Evolutionary conservation across 345 rosid genomes (phyloP).

Genomic region (Salix koriyanagi): DNA sequence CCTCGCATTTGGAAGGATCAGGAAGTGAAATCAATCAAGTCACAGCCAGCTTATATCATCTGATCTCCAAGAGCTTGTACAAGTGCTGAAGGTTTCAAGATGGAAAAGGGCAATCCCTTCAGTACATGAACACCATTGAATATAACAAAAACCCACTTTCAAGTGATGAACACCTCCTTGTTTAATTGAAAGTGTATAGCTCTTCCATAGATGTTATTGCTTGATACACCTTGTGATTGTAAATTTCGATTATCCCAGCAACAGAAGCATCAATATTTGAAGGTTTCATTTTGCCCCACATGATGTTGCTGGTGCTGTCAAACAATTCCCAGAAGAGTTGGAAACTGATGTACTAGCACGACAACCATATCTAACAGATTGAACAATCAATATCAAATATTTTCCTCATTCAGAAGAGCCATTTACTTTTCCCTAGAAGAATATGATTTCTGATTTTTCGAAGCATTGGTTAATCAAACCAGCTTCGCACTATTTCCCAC

Average conservation of each 20-base stretch:
- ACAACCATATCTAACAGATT: too few relatives aligned
- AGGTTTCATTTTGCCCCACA: too few relatives aligned
- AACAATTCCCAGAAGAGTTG: background rate
- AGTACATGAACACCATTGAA: background rate
- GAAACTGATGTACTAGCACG: background rate
- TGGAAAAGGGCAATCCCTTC: background rate
- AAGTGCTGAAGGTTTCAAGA: background rate
- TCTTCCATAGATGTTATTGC: background rate
- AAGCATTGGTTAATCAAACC: too few relatives aligned
- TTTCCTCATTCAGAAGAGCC: too few relatives aligned
- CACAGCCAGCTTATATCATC: background rate
- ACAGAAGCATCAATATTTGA: too few relatives aligned
- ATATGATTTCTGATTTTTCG: too few relatives aligned
- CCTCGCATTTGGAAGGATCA: background rate
- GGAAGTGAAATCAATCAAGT: constrained; percentile 1
- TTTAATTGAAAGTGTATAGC: background rate
- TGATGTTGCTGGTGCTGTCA: background rate
- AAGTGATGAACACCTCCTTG: background rate
- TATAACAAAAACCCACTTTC: background rate
- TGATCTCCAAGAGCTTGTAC: background rate
- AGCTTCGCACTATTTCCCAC: too few relatives aligned
- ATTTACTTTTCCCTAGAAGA: too few relatives aligned
- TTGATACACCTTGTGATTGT: too few relatives aligned
- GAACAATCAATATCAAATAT: too few relatives aligned
- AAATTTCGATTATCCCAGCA: too few relatives aligned